phyloP scores from a whole-genome alignment of 805 yeast genomes.

The Metschnikowia picachoensis region DNA sequence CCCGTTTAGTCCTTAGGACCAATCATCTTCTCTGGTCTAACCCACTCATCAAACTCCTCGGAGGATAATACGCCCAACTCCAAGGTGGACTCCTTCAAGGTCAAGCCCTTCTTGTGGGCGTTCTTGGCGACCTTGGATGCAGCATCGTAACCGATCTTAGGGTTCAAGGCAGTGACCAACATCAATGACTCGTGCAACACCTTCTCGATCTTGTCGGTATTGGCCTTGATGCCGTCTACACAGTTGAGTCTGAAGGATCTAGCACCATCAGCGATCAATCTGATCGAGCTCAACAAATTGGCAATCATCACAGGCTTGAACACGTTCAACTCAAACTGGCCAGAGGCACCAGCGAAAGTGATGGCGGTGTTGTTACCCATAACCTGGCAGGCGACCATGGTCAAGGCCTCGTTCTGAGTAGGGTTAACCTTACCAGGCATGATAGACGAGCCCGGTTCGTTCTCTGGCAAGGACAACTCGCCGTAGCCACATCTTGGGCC shows the following conservation, averaged over 20 bases:
- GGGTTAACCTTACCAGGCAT: slow-evolving; percentile 99
- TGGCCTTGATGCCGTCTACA: slow-evolving; percentile 91
- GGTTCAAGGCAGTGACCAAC: slow-evolving; percentile 98
- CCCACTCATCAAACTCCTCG: slow-evolving; percentile 94
- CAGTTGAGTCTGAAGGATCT: slow-evolving; percentile 91
- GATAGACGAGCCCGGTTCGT: slow-evolving; percentile 98
- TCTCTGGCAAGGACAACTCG: slow-evolving; percentile 91
- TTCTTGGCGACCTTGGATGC: slow-evolving; percentile 98
- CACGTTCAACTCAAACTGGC: slow-evolving; percentile 97
- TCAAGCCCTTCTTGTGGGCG: slow-evolving; percentile 96
- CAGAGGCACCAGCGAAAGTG: slow-evolving; percentile 97
- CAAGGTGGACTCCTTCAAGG: slow-evolving; percentile 90
- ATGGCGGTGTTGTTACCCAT: slow-evolving; percentile 95
- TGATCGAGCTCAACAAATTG: slow-evolving; percentile 81
- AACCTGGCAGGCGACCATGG: slow-evolving; percentile 97
- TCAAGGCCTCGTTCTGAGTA: slow-evolving; percentile 97
- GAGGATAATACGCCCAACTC: slow-evolving; percentile 81
- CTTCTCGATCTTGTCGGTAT: slow-evolving; percentile 80
- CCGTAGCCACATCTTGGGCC: slow-evolving; percentile 99
- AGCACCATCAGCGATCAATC: slow-evolving; percentile 85
- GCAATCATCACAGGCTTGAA: slow-evolving; percentile 95
- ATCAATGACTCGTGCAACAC: slow-evolving; percentile 90
- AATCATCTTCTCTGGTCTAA: slow-evolving; percentile 96
- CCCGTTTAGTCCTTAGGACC: slow-evolving; percentile 65
- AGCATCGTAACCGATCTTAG: slow-evolving; percentile 96